Percentiles rank a stretch among this genome's conserved stretches.
Evolutionary conservation across 208 protist genomes (phyloP).

Genomic region (Endotrypanum monterogeii): DNA sequence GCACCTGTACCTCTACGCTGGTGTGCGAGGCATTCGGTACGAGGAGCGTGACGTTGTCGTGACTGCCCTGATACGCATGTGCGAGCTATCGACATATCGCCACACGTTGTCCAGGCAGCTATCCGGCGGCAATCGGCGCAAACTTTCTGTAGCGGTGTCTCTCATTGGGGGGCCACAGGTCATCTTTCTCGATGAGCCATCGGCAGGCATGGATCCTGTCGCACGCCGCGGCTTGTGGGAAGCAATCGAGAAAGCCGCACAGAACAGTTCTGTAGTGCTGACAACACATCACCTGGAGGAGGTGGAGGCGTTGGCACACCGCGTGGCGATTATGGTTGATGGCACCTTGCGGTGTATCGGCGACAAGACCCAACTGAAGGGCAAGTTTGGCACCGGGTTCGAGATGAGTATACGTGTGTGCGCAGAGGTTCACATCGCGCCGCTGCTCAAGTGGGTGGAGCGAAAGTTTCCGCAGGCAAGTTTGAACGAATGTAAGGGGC

Average conservation of each 20-base stretch:
- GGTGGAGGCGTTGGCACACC: constrained; percentile 82
- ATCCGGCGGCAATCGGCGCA: constrained; percentile 75
- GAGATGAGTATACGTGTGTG: constrained; percentile 53
- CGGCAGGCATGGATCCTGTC: constrained; percentile 68
- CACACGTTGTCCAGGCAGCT: constrained; percentile 31
- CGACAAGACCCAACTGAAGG: constrained; percentile 75
- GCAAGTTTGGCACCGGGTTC: constrained; percentile 66
- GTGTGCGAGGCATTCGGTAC: constrained; percentile 40
- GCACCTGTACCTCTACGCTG: constrained; percentile 77
- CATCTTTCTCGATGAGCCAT: constrained; percentile 73
- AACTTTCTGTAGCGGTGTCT: constrained; percentile 58
- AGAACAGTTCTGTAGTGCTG: constrained; percentile 78
- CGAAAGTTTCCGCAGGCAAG: constrained; percentile 30
- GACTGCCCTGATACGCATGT: constrained; percentile 33
- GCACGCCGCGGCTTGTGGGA: constrained; percentile 67
- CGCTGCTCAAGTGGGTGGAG: constrained; percentile 46
- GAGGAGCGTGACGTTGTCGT: constrained; percentile 28
- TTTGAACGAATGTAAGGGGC: constrained; percentile 43
- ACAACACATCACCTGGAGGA: constrained; percentile 95
- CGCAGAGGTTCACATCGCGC: constrained; percentile 12
- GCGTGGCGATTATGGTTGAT: constrained; percentile 80
- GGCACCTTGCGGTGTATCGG: constrained; percentile 86
- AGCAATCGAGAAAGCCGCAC: constrained; percentile 51
- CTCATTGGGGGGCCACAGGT: constrained; percentile 60
- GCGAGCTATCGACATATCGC: constrained; percentile 31